Evolutionary conservation across 106 monocot species (phyloP), one percentile per base, ranked within the genome.

Genomic region (Dactylorhiza incarnata): DNA sequence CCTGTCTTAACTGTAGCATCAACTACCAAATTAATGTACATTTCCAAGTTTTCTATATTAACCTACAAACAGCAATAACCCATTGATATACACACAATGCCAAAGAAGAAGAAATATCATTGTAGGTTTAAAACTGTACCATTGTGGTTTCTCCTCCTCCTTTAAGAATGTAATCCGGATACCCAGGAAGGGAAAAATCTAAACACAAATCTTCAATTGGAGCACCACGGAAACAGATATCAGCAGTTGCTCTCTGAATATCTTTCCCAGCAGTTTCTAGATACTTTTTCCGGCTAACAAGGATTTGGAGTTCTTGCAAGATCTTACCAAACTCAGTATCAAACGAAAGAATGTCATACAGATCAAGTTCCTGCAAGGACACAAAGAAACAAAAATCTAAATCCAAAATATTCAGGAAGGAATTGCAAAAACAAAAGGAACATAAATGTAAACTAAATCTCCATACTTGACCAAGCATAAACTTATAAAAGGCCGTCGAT

Each of bases 151-250:
- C 93, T 52, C 80, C 79, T 44, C 84, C 94, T 80, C 84, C 84
- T 78, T 91, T 94, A 70, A 99, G 89, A 48, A 89, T 49, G 48
- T 94, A 92, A 78, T 90, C 90, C 45, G 94, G 94, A 81, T 94
- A 91, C 10, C 99, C 99, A 82, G 99, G 99, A 85, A 99, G 91
- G 45, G 91, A 85, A 53, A 99, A 99, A 83, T 91, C 88, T 7
- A 99, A 77, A 81, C 82, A 92, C 1, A 99, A 48, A 74, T 94
- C 90, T 73, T 94, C 94, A 79, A 99, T 81, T 20, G 80, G 82
- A 72, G 80, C 80, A 75, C 90, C 99, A 77, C 88, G 94, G 47
- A 99, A 90, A 45, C 76, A 68, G 54, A 99, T 82, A 71, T 87
- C 85, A 62, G 79, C 44, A 76, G 83, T 75, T 63, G 65, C 49